These are phyloP conservation scores for Hypomontagnella monticulosa DNA, from an alignment of 495 filamentous ascomycete species.

Conservation along the genomic window DNA sequence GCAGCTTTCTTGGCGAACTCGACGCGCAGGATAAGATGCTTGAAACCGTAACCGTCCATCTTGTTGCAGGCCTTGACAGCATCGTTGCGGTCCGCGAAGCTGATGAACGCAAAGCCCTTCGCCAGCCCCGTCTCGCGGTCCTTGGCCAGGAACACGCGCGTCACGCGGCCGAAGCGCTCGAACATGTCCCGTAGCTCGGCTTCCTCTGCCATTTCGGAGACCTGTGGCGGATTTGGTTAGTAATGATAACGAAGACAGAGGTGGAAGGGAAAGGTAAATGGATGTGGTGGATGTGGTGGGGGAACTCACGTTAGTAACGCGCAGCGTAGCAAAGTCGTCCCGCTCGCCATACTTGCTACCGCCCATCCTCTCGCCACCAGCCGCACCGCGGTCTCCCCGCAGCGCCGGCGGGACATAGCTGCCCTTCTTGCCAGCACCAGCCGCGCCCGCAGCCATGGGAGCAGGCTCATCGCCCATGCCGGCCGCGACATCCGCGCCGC, in stretches of 20 bases:
- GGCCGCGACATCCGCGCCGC: slow-evolving; percentile 63
- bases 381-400: slow-evolving; percentile 71
- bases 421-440: slow-evolving; percentile 68
- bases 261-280: neutral
- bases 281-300: neutral
- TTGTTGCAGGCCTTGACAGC: slow-evolving; percentile 93
- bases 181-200: slow-evolving; percentile 95
- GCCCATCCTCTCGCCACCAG: slow-evolving; percentile 86
- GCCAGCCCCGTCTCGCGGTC: slow-evolving; percentile 93
- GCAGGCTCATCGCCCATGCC: slow-evolving; percentile 62
- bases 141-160: slow-evolving; percentile 95
- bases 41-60: slow-evolving; percentile 96
- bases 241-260: neutral
- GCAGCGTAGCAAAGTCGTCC: slow-evolving; percentile 93
- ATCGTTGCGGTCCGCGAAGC: slow-evolving; percentile 87
- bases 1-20: slow-evolving; percentile 87
- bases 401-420: slow-evolving; percentile 94
- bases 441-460: slow-evolving; percentile 45
- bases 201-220: slow-evolving; percentile 97
- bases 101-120: slow-evolving; percentile 99
- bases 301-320: slow-evolving; percentile 91
- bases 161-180: slow-evolving; percentile 95
- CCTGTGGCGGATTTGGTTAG: slow-evolving; percentile 60
- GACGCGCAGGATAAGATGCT: slow-evolving; percentile 87
- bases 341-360: slow-evolving; percentile 86